These are phyloP conservation scores for Fomitopsis betulina DNA, from an alignment of 1,284 basidiomycete genomes.

Conservation along the genomic window DNA sequence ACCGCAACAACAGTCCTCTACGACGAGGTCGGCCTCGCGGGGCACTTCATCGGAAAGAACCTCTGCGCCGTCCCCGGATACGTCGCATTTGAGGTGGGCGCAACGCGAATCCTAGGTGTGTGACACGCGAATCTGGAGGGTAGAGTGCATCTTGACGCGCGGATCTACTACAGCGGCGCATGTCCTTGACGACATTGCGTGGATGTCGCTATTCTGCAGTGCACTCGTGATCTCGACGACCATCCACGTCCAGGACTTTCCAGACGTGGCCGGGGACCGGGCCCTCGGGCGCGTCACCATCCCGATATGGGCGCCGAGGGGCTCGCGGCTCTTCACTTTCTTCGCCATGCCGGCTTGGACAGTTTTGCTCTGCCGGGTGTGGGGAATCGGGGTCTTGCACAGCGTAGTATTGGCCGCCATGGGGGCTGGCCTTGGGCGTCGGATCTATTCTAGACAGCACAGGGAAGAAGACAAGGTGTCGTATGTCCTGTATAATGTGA, in stretches of 20 bases:
- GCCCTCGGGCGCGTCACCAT: conserved; percentile 27
- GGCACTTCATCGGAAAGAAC: conserved; percentile 26
- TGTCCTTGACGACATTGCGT: conserved; percentile 16
- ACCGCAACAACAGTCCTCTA: conserved; percentile 26
- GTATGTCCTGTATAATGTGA: conserved; percentile 27
- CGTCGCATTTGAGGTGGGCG: conserved; percentile 29
- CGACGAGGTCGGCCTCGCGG: conserved; percentile 23
- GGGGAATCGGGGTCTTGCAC: conserved; percentile 16
- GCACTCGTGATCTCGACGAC: conserved; percentile 29
- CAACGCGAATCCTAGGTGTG: conserved; percentile 27
- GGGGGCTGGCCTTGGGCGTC: conserved; percentile 22
- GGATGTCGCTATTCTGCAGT: conserved; percentile 24
- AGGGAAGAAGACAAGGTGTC: conserved; percentile 18
- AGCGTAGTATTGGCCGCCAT: conserved; percentile 17
- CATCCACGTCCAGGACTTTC: conserved; percentile 32
- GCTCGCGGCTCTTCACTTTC: conserved; percentile 24
- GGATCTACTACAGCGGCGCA: conserved; percentile 9
- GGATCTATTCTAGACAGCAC: conserved; percentile 20
- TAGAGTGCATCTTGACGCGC: conserved; percentile 3
- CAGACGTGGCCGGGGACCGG: conserved; percentile 30
- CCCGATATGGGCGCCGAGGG: conserved; percentile 27
- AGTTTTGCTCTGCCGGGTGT: conserved; percentile 18
- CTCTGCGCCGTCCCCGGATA: conserved; percentile 30
- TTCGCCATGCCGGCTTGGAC: conserved; percentile 26
- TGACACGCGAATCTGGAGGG: background rate